phyloP scores from a whole-genome alignment of 345 rosid species.

The Eucalyptus erythrocorys region DNA sequence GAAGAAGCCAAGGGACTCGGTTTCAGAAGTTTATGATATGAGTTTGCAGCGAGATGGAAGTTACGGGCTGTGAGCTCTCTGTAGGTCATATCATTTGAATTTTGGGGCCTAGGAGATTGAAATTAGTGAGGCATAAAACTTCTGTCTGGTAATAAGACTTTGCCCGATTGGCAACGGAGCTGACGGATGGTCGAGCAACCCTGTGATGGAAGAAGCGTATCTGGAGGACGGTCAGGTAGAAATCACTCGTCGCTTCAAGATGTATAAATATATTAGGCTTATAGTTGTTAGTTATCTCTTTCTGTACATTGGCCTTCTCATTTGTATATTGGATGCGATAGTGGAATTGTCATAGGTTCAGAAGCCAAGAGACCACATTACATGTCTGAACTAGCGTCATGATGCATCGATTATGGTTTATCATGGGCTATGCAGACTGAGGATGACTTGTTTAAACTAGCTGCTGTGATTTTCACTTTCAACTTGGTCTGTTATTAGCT shows the following conservation, averaged over 20 bases:
- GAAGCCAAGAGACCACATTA: neutral
- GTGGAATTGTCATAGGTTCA: neutral
- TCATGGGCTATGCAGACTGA: neutral
- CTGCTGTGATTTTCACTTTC: neutral
- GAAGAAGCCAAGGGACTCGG: neutral
- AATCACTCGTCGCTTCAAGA: neutral
- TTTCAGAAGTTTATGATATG: slow-evolving; percentile 18
- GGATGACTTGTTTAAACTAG: neutral
- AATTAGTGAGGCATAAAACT: neutral
- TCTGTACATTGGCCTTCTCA: neutral
- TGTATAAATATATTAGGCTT: neutral
- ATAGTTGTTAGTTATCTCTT: neutral
- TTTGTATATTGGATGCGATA: neutral
- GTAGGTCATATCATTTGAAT: neutral
- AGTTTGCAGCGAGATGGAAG: slow-evolving; percentile 24
- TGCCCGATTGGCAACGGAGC: neutral
- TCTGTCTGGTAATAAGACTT: neutral
- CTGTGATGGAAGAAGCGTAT: neutral
- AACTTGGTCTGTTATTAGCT: neutral
- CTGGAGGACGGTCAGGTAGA: neutral
- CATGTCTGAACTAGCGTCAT: neutral
- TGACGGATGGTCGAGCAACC: neutral
- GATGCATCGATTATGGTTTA: neutral
- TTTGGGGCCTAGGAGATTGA: neutral
- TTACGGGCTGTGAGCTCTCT: slow-evolving; percentile 4